phyloP scores from a whole-genome alignment of 208 protist genomes.

The Porcisia hertigi region DNA sequence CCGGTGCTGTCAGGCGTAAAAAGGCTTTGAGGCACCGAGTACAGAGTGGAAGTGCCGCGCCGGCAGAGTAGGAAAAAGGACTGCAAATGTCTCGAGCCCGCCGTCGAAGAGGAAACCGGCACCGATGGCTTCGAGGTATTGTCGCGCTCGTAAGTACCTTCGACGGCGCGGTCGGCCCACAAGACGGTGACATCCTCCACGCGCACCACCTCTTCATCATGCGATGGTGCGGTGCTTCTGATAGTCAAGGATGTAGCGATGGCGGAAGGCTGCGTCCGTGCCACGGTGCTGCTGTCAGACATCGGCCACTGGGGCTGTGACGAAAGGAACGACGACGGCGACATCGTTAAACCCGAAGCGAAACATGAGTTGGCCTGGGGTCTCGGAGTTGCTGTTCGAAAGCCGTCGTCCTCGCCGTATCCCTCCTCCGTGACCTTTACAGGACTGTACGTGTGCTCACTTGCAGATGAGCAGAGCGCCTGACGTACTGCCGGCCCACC shows the following conservation, averaged over 20 bases:
- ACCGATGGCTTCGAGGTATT: neutral
- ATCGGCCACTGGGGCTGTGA: constrained; percentile 1
- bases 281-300: neutral
- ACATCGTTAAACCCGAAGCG: neutral
- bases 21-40: neutral
- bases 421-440: neutral
- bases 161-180: neutral
- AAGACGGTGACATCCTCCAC: constrained; percentile 9
- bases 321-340: neutral
- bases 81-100: neutral
- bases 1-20: neutral
- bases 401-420: neutral
- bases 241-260: constrained; percentile 5
- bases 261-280: neutral
- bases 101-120: neutral
- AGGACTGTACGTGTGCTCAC: neutral
- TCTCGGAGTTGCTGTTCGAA: neutral
- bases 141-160: too few species aligned
- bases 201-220: neutral
- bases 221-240: constrained; percentile 3
- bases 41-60: too few species aligned
- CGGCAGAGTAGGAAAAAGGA: neutral
- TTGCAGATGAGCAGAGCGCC: neutral
- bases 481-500: too few species aligned
- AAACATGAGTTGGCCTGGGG: neutral